Base-by-base conservation (phyloP, 306 rosid genomes). In the Castanea crenata region DNA sequence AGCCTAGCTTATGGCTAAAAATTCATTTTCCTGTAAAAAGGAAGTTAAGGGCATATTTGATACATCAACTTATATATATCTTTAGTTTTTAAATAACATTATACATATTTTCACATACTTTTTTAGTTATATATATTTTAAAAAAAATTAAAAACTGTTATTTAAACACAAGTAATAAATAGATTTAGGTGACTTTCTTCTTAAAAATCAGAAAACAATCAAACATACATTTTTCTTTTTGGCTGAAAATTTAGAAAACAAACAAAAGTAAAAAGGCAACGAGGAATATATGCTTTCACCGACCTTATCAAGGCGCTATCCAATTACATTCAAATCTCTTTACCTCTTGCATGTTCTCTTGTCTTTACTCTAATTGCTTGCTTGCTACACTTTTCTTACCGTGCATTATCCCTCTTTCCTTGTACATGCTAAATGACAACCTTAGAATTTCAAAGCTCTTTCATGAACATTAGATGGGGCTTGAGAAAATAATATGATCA, bases 261-360 rank as follows among this genome's bases (percentile, higher is more conserved):
- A 12, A 49, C 10, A 27, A 54, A 25, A 54, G 11, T 4, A 7
- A 14, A 20, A 78, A 78, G 44, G 67, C 34, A 19, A 44, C 10
- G 41, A 27, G 67, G 74, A 55, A 74, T 64, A 79, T 74, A 52
- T 83, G 69, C 78, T 69, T 73, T 51, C 82, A 71, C 89, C 86
- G 86, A 79, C 86, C 78, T 77, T 73, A 76, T 79, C 86, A 51
- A 34, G 31, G 46, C 58, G 34, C 14, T 82, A 77, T 76, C 84
- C 84, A 82, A 76, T 69, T 57, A 49, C 74, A 31, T 73, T 59
- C 79, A 71, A 21, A 75, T 74, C 27, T 78, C 51, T 44, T 72
- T 57, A 61, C 73, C 73, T 38, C 38, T 79, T 75, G 77, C 77
- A 79, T 72, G 71, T 79, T 79, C 79, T 65, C 18, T 34, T 58